Evolutionary conservation across 1,284 basidiomycete genomes (phyloP), one percentile per base, ranked within the genome.

Genomic region (Tetrapyrgos nigripes): DNA sequence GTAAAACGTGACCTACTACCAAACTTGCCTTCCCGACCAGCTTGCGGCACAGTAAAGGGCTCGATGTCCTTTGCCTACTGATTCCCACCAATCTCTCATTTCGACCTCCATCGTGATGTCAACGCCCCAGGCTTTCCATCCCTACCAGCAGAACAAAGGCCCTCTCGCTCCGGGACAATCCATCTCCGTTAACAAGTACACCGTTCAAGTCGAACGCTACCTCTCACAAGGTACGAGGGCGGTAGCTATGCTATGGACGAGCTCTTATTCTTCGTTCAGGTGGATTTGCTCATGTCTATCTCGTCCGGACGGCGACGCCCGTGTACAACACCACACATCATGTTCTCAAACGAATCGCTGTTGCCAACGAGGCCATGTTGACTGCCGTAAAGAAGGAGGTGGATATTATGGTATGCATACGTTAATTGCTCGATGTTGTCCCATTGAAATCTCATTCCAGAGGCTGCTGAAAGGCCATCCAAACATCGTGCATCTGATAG

Each of bases 201-300:
- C 83, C 31, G 96, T 99, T 58, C 89, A 92, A 66, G 92, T 84
- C 47, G 82, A 84, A 67, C 79, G 90, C 68, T 99, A 97, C 80
- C 86, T 99, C 52, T 93, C 91, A 53, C 96, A 98, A 87, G 96
- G 96, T 91, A 64, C 62, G 66, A 56, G 58, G 50, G 28, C 31
- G n/a, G 26, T 49, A 47, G 50, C 14, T 24, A 23, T 45, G 17
- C 37, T 40, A n/a, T n/a, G 37, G 17, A 8, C 17, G 37, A 4
- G 37, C 17, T 40, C 37, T 26, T 28, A 28, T 26, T 40, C 8
- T 43, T 24, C n/a, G 57, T 49, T n/a, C 68, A 96, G 95, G 96
- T 76, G 97, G 97, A 17, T 99, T 98, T 74, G 97, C 97, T 1
- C 94, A 98, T 77, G 97, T 99, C 50, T 99, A 99, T 78, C 89